A percentile compares a stretch with the other conserved stretches of the same genome.
These are phyloP conservation scores for Pleomassaria siparia DNA, from an alignment of 2,329 filamentous ascomycete species.

Conservation along the genomic window DNA sequence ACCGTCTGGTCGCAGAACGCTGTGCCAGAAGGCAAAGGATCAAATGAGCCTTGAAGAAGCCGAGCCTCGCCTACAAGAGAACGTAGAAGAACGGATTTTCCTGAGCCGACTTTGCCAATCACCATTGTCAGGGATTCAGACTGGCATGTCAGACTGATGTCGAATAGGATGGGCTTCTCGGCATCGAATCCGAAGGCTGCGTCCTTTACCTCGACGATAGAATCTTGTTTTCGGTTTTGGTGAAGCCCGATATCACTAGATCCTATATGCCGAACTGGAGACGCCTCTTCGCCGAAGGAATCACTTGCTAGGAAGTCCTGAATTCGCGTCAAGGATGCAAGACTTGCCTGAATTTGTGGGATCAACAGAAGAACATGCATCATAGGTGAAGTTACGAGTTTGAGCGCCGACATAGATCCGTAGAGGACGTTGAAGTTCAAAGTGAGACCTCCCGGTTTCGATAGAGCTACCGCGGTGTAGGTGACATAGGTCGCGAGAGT, in stretches of 20 bases:
- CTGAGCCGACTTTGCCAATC: slow-evolving; percentile 17
- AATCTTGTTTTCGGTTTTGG: background rate
- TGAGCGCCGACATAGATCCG: slow-evolving; percentile 27
- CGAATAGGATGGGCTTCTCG: slow-evolving; percentile 9
- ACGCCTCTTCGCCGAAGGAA: background rate
- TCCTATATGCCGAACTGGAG: no score
- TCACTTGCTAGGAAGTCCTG: slow-evolving; percentile 16
- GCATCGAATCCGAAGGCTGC: slow-evolving; percentile 4
- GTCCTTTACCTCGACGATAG: background rate
- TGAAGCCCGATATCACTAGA: background rate
- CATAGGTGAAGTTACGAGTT: slow-evolving; percentile 26
- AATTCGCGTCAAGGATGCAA: slow-evolving; percentile 24
- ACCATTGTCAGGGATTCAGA: slow-evolving; percentile 11
- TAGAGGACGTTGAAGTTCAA: slow-evolving; percentile 24
- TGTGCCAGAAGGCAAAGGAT: slow-evolving; percentile 10
- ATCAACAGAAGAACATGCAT: slow-evolving; percentile 19
- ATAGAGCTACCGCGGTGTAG: slow-evolving; percentile 20
- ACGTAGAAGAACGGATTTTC: slow-evolving; percentile 40
- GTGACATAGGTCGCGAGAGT: slow-evolving; percentile 21
- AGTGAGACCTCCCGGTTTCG: slow-evolving; percentile 3
- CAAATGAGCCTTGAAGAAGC: slow-evolving; percentile 11
- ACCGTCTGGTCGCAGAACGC: slow-evolving; percentile 32
- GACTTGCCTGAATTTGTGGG: slow-evolving; percentile 14
- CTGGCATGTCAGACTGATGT: slow-evolving; percentile 4
- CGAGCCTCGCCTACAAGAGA: slow-evolving; percentile 18